Conservation (phyloP, 1,284 basidiomycete species). For the Irpex sp. region DNA sequence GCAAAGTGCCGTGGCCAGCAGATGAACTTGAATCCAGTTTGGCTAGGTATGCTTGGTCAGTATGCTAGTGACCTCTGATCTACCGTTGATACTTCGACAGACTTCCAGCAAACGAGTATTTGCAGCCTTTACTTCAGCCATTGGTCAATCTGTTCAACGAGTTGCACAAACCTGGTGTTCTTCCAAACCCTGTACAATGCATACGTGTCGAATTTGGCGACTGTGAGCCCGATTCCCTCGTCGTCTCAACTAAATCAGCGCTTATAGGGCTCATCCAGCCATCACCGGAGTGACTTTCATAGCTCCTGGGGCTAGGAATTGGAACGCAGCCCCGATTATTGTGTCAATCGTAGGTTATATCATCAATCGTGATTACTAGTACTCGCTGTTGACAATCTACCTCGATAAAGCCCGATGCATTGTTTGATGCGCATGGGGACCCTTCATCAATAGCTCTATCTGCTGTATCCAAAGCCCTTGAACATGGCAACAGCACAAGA, state of each 20-base stretch:
- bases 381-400: not conserved
- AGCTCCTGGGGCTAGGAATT: not conserved
- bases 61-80: not conserved
- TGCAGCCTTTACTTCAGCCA: not conserved
- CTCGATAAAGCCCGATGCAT: not conserved
- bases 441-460: not conserved
- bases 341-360: not conserved
- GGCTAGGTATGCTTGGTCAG: not conserved
- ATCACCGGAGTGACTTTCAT: not conserved
- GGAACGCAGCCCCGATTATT: not conserved
- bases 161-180: not conserved
- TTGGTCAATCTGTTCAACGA: slow-evolving; percentile 1
- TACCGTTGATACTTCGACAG: not conserved
- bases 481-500: not conserved
- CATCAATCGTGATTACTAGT: not conserved
- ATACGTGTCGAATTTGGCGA: not conserved
- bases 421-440: not conserved
- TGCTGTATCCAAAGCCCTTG: not conserved
- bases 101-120: not conserved
- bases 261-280: not conserved
- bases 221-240: not conserved
- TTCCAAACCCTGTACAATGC: not conserved
- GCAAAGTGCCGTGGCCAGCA: not conserved
- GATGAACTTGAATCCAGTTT: not conserved
- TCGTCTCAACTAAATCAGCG: not conserved